A percentile compares a stretch with the other conserved stretches of the same genome.
phyloP scores from a whole-genome alignment of 768 basidiomycete genomes.

The Mycena albidolilacea region DNA sequence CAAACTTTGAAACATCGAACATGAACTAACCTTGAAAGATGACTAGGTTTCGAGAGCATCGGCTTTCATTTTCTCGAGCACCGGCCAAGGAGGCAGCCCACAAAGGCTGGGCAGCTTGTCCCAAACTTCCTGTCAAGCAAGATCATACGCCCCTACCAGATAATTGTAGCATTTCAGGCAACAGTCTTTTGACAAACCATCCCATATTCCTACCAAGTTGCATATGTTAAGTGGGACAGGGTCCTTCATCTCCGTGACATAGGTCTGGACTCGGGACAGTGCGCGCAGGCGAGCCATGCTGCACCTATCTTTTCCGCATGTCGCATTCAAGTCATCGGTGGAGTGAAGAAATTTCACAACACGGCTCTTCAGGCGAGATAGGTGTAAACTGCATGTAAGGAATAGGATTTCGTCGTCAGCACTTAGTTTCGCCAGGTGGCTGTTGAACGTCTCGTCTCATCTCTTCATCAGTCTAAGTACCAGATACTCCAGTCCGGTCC shows the following conservation, averaged over 20 bases:
- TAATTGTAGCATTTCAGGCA: background rate
- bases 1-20: too few species aligned
- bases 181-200: background rate
- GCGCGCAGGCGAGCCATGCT: background rate
- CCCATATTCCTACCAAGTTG: background rate
- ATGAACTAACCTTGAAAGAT: background rate
- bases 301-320: background rate
- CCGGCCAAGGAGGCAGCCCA: constrained; percentile 41
- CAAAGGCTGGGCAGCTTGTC: constrained; percentile 38
- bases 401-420: background rate
- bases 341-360: background rate
- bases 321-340: constrained; percentile 4
- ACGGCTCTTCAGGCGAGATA: background rate
- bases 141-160: background rate
- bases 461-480: too few species aligned
- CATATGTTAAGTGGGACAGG: background rate
- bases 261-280: background rate
- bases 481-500: too few species aligned
- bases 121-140: constrained; percentile 38
- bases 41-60: background rate
- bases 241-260: background rate
- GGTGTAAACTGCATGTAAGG: background rate
- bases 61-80: constrained; percentile 35
- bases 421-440: background rate
- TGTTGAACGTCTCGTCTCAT: background rate